Percentiles rank a stretch among this genome's conserved stretches.
phyloP scores from a whole-genome alignment of 352 stramenopile species.

The Globisporangium sylvaticum region DNA sequence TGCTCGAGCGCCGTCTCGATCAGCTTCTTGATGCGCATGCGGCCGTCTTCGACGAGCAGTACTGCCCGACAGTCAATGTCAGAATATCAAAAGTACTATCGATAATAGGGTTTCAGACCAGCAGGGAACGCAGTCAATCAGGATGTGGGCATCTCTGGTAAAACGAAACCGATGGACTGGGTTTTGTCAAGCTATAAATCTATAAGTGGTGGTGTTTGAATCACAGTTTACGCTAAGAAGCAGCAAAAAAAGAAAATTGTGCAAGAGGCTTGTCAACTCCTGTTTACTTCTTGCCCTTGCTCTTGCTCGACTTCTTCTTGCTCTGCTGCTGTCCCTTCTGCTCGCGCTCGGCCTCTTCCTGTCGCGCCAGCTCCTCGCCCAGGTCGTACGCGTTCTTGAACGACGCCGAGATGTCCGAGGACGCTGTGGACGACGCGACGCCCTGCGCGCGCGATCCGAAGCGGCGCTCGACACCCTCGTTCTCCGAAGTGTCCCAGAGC shows the following conservation, averaged over 20 bases:
- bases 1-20: slow-evolving; percentile 96
- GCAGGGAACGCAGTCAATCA: too few relatives aligned
- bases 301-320: slow-evolving; percentile 53
- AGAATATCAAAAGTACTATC: too few relatives aligned
- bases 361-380: slow-evolving; percentile 66
- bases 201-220: not conserved
- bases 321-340: slow-evolving; percentile 24
- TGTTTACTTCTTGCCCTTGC: slow-evolving; percentile 38
- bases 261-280: not conserved
- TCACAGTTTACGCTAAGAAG: slow-evolving; percentile 3
- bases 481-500: slow-evolving; percentile 89
- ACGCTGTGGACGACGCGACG: slow-evolving; percentile 18
- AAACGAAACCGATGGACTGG: too few relatives aligned
- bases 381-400: slow-evolving; percentile 74
- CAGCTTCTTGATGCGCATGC: slow-evolving; percentile 92
- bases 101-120: too few relatives aligned
- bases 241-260: not conserved
- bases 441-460: slow-evolving; percentile 74
- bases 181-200: too few relatives aligned
- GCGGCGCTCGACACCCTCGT: slow-evolving; percentile 77
- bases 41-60: too few relatives aligned
- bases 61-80: too few relatives aligned
- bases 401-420: slow-evolving; percentile 56
- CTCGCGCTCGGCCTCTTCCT: slow-evolving; percentile 61
- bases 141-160: too few relatives aligned